phyloP scores from a whole-genome alignment of 75 land plant species.

The Picea sitchensis region DNA sequence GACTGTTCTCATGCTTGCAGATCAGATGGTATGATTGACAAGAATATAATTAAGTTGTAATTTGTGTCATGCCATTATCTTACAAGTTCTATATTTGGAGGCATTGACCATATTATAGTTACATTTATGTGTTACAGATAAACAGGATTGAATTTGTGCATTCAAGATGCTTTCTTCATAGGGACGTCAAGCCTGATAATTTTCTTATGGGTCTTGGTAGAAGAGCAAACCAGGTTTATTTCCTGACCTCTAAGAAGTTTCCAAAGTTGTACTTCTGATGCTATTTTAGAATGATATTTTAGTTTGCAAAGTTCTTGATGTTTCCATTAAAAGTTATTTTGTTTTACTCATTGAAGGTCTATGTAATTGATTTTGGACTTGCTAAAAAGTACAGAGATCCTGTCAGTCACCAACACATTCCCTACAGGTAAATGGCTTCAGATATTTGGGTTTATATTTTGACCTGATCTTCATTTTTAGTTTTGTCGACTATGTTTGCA shows the following conservation, averaged over 20 bases:
- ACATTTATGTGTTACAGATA: constrained; percentile 40
- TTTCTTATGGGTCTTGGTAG: constrained; percentile 94
- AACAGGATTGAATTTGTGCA: constrained; percentile 85
- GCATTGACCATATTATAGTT: neutral
- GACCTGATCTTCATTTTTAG: neutral
- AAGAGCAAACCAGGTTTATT: constrained; percentile 88
- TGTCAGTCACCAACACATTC: constrained; percentile 82
- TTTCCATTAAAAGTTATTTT: neutral
- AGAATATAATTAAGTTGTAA: neutral
- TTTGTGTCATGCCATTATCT: neutral
- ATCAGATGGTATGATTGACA: constrained; percentile 63
- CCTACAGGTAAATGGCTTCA: constrained; percentile 46
- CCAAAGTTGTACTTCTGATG: neutral
- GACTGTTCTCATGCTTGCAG: constrained; percentile 91
- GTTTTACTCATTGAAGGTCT: constrained; percentile 41
- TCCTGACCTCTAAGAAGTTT: neutral
- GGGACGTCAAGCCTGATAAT: constrained; percentile 96
- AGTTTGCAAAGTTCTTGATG: neutral
- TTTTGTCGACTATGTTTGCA: neutral
- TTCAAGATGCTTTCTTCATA: constrained; percentile 77
- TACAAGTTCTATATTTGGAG: neutral
- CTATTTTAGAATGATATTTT: neutral
- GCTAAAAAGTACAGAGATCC: constrained; percentile 82
- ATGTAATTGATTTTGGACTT: constrained; percentile 86
- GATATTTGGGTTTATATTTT: neutral